Conservation (phyloP, 805 yeast species). For the Allodekkera sacchari region DNA sequence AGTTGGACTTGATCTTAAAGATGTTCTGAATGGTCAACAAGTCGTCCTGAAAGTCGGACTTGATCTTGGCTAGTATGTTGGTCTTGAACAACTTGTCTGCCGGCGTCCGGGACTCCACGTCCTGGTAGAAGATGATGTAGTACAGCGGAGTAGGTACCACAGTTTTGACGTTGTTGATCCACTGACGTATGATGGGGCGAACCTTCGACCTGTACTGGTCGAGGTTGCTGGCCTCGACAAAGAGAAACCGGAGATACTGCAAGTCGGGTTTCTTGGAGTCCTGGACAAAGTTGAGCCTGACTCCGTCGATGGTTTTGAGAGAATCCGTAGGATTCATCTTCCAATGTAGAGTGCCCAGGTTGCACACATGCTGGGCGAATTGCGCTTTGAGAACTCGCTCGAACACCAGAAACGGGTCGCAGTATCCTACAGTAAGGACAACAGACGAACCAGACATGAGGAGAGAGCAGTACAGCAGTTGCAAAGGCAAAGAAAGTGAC, state of each 20-base stretch:
- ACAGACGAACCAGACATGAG: constrained; percentile 19
- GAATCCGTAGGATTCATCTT: constrained; percentile 40
- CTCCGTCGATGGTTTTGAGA: constrained; percentile 52
- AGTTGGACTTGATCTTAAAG: constrained; percentile 31
- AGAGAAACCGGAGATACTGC: constrained; percentile 54
- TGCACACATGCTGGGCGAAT: constrained; percentile 38
- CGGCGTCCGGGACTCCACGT: constrained; percentile 13
- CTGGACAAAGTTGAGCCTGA: constrained; percentile 47
- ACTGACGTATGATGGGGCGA: constrained; percentile 73
- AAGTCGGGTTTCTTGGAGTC: constrained; percentile 32
- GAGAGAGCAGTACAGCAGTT: no score
- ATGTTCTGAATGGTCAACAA: constrained; percentile 26
- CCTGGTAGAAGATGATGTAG: constrained; percentile 47
- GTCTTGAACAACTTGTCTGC: constrained; percentile 22
- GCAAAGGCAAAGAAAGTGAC: no score
- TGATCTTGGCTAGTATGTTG: constrained; percentile 23
- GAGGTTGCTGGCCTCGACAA: constrained; percentile 54
- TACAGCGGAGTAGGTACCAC: constrained; percentile 44
- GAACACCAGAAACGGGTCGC: constrained; percentile 65
- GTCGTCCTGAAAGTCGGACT: constrained; percentile 21
- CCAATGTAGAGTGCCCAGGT: constrained; percentile 68
- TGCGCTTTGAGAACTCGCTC: constrained; percentile 32
- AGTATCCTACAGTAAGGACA: constrained; percentile 42
- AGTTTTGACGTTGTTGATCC: constrained; percentile 48
- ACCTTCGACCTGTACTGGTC: constrained; percentile 75